Evolutionary conservation across 2,329 filamentous ascomycete species (phyloP), one percentile per base, ranked within the genome.

Genomic region (Microthyrium microscopicum): DNA sequence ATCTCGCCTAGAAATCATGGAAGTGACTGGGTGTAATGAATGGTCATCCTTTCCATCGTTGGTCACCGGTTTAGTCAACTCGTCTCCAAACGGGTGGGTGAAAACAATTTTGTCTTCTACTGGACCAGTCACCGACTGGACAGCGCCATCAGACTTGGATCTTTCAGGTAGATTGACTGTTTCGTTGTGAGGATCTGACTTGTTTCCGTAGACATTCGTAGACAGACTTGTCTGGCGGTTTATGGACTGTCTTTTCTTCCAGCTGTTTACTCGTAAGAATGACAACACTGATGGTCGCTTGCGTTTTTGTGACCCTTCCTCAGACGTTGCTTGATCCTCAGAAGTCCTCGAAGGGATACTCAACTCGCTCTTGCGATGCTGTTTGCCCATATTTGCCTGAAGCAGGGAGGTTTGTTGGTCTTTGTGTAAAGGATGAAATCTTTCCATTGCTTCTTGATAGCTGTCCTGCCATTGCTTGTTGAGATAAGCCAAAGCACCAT

Each of bases 401-500:
- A 5, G 27, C 34, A 6, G 24, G 20, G 20, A 36, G 9, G 16
- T 36, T 22, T 4, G 26, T 20, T 13, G 34, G 27, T 5, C 27
- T 29, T 24, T 29, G 27, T 25, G 34, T 26, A 22, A 36, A 6
- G 19, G 7, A 12, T 25, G 21, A 3, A 18, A 18, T 7, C 22
- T 26, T 13, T 36, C 20, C 13, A 19, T 19, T n/a, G 26, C 15
- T n/a, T 36, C 34, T 25, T 31, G 28, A 11, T 38, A 38, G 27
- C 17, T 36, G 12, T 38, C 36, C 15, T 31, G 31, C 32, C 31
- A 38, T 20, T 38, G 26, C 19, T 39, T 29, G 22, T 46, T 51
- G 36, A 63, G 54, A 39, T 64, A 57, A 34, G 55, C 52, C 33
- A 63, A 43, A 2, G 60, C 60, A 21, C 47, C 48, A 33, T 60